These are phyloP conservation scores for Athelia psychrophila DNA, from an alignment of 1,284 basidiomycete genomes.

Conservation along the genomic window DNA sequence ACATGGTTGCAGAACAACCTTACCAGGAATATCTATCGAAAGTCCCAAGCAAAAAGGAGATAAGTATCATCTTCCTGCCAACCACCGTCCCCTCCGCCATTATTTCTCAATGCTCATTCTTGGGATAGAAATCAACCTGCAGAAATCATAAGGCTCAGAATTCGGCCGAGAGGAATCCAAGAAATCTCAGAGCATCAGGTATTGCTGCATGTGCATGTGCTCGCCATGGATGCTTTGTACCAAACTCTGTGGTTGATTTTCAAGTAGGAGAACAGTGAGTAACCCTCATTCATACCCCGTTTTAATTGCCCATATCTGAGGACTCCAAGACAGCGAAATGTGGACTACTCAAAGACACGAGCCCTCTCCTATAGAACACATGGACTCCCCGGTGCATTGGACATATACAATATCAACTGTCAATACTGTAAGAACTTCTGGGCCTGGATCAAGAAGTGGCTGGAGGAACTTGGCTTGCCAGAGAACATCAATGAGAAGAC, in stretches of 20 bases:
- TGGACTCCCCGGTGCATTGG: slow-evolving; percentile 2
- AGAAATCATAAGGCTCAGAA: slow-evolving; percentile 11
- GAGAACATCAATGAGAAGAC: slow-evolving; percentile 1
- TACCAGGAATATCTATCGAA: slow-evolving; percentile 8
- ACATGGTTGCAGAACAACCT: slow-evolving; percentile 7
- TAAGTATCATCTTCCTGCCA: not conserved
- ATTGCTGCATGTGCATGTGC: slow-evolving; percentile 15
- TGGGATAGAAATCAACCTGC: slow-evolving; percentile 11
- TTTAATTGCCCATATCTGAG: not conserved
- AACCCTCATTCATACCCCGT: not conserved
- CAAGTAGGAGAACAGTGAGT: slow-evolving; percentile 16
- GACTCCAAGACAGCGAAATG: slow-evolving; percentile 13
- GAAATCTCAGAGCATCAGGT: slow-evolving; percentile 8
- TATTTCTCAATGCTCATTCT: not conserved
- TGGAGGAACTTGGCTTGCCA: slow-evolving; percentile 4
- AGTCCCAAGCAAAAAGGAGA: slow-evolving; percentile 3
- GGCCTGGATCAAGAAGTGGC: not conserved
- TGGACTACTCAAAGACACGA: slow-evolving; percentile 14
- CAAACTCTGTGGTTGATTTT: slow-evolving; percentile 16
- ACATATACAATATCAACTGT: slow-evolving; percentile 14
- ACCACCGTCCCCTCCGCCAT: not conserved
- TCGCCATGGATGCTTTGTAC: slow-evolving; percentile 15
- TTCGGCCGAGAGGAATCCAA: not conserved
- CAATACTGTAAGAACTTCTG: slow-evolving; percentile 11
- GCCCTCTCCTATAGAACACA: slow-evolving; percentile 6